Conservation (phyloP, 495 filamentous ascomycete genomes). For the Penicillium chermesinum region DNA sequence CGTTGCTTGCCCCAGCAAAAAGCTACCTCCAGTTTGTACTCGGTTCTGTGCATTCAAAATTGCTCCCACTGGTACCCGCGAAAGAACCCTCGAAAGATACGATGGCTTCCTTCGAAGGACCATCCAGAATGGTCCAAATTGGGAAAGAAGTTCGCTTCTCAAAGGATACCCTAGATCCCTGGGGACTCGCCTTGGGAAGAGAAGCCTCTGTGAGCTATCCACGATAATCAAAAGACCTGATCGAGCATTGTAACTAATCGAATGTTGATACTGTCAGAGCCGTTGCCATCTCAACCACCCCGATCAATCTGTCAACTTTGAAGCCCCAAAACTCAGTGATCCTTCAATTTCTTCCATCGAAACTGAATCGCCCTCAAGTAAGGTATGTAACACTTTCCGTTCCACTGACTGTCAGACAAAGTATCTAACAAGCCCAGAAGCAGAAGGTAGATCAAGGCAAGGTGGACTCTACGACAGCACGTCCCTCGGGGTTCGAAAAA, state of each 20-base stretch:
- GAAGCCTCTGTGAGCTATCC: constrained; percentile 26
- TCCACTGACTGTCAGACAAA: background rate
- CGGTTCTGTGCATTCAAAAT: too few relatives aligned
- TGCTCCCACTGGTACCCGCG: background rate
- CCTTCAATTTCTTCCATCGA: constrained; percentile 19
- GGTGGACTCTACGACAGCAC: constrained; percentile 16
- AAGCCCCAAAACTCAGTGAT: constrained; percentile 39
- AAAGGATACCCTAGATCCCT: constrained; percentile 16
- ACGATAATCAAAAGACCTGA: background rate
- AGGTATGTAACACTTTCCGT: too few relatives aligned
- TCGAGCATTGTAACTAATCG: background rate
- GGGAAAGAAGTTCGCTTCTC: constrained; percentile 14
- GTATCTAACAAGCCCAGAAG: constrained; percentile 47
- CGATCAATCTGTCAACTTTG: constrained; percentile 29
- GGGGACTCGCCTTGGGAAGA: constrained; percentile 16
- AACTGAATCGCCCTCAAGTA: constrained; percentile 24
- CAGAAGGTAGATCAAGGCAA: constrained; percentile 44
- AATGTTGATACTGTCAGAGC: background rate
- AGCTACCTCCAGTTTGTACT: too few relatives aligned
- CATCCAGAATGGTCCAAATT: constrained; percentile 21
- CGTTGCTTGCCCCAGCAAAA: too few relatives aligned
- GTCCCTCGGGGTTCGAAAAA: constrained; percentile 34
- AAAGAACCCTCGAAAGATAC: constrained; percentile 1
- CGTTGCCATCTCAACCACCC: constrained; percentile 9
- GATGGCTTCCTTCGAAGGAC: constrained; percentile 28